These are phyloP conservation scores for Naegleria gruberi DNA, from an alignment of 208 protist genomes.

Conservation along the genomic window DNA sequence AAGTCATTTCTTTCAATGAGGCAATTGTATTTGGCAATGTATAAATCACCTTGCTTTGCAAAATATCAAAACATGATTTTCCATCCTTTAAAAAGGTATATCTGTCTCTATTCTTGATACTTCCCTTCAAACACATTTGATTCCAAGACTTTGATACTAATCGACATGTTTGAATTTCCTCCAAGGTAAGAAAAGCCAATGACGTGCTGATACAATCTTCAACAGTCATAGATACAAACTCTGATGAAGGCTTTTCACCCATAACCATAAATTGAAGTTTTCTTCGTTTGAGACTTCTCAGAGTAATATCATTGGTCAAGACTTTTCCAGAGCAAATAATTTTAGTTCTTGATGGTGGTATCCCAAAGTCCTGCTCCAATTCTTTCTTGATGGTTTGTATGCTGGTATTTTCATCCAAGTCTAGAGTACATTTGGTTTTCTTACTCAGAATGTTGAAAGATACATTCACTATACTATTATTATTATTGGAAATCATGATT, in stretches of 20 bases:
- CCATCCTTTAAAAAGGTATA: not conserved
- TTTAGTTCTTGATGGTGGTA: not conserved
- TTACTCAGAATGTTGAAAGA: not conserved
- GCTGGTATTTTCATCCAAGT: not conserved
- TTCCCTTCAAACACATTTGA: not conserved
- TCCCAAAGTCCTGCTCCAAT: not conserved
- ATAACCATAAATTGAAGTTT: not conserved
- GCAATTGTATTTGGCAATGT: not conserved
- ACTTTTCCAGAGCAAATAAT: not conserved
- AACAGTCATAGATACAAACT: not conserved
- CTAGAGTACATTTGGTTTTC: not conserved
- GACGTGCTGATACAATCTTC: not conserved
- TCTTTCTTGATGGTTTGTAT: not conserved
- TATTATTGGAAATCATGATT: too few relatives aligned
- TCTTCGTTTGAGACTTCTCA: not conserved
- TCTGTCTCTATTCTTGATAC: not conserved
- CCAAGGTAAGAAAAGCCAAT: not conserved
- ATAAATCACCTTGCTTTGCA: not conserved
- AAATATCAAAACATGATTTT: not conserved
- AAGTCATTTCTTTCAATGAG: not conserved
- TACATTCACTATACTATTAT: not conserved
- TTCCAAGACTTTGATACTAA: not conserved
- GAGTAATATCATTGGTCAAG: not conserved
- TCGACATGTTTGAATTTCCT: not conserved
- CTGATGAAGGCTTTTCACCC: not conserved